Percentiles rank a stretch among this genome's conserved stretches.
These are phyloP conservation scores for Cryptosporidium canis DNA, from an alignment of 169 alveolate species.

Conservation along the genomic window DNA sequence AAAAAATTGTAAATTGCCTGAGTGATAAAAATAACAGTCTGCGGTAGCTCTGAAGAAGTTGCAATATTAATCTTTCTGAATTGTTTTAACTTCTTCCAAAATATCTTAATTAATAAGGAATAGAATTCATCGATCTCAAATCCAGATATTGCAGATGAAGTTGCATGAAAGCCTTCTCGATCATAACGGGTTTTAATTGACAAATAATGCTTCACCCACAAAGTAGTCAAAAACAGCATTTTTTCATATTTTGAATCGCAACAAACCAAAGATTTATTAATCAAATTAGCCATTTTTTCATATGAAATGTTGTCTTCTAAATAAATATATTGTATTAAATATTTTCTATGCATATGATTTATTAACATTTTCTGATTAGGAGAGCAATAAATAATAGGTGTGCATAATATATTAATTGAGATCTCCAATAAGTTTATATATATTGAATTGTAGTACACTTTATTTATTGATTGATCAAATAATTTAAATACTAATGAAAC, in stretches of 20 bases:
- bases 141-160: background rate
- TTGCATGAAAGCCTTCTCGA: background rate
- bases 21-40: background rate
- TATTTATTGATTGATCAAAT: background rate
- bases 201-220: slow-evolving; percentile 9
- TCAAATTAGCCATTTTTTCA: background rate
- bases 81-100: background rate
- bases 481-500: background rate
- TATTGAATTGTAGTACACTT: background rate
- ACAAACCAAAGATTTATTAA: background rate
- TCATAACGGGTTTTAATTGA: background rate
- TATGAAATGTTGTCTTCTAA: background rate
- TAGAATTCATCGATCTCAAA: slow-evolving; percentile 1
- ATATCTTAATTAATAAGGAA: slow-evolving; percentile 13
- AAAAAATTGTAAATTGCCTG: background rate
- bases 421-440: background rate
- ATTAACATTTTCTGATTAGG: background rate
- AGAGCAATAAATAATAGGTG: background rate
- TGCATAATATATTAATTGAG: background rate
- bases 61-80: background rate
- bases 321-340: slow-evolving; percentile 37
- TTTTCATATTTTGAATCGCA: background rate
- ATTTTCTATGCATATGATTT: background rate
- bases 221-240: background rate
- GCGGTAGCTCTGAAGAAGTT: background rate